A percentile compares a stretch with the other conserved stretches of the same genome.
Conservation (phyloP, 352 stramenopile genomes). For the Globisporangium megalacanthum region DNA sequence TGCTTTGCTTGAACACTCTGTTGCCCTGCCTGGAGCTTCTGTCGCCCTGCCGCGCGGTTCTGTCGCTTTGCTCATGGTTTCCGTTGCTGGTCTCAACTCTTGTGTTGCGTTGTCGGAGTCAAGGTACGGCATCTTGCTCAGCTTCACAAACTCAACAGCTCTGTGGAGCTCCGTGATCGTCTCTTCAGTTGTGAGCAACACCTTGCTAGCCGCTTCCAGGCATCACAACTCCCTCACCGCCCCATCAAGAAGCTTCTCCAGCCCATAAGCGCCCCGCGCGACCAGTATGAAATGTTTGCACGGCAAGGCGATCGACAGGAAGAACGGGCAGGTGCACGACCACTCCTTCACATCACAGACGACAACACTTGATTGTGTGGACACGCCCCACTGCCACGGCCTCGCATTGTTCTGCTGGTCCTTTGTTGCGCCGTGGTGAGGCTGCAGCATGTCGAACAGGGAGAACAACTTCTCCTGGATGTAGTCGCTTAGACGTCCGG, state of each 20-base stretch:
- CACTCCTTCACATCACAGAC: not conserved
- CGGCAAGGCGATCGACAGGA: not conserved
- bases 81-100: too few species aligned
- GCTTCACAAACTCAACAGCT: not conserved
- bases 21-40: not conserved
- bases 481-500: not conserved
- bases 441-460: not conserved
- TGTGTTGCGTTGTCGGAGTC: not conserved
- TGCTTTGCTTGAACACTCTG: not conserved
- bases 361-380: not conserved
- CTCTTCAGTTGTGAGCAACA: not conserved
- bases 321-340: not conserved
- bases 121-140: not conserved
- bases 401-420: not conserved
- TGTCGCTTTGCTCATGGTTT: too few species aligned
- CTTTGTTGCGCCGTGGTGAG: not conserved
- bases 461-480: not conserved
- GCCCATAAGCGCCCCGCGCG: not conserved
- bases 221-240: not conserved
- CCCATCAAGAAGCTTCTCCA: not conserved
- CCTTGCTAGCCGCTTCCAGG: not conserved
- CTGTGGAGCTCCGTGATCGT: not conserved
- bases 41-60: too few species aligned
- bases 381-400: not conserved
- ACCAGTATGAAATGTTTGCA: conserved; percentile 1